phyloP scores from a whole-genome alignment of 257 asterid genomes.

The Marsdenia floribunda region DNA sequence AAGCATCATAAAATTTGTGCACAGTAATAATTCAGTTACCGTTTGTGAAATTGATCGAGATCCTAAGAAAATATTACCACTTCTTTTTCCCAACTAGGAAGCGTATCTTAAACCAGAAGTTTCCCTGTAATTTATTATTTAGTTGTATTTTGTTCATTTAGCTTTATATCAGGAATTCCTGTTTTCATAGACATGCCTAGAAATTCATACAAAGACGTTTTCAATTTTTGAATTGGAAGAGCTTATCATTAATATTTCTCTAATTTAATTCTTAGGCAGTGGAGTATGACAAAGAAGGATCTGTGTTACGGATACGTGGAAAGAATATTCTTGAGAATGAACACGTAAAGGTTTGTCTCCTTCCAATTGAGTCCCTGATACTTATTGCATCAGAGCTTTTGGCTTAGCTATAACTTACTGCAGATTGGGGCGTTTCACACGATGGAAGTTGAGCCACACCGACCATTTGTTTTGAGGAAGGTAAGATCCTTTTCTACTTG shows the following conservation, averaged over 20 bases:
- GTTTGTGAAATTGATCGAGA: neutral
- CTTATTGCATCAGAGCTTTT: conserved; percentile 15
- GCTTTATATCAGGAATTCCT: neutral
- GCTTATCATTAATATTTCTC: neutral
- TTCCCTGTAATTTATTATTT: neutral
- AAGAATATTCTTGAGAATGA: conserved; percentile 88
- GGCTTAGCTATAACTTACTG: conserved; percentile 18
- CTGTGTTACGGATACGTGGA: conserved; percentile 88
- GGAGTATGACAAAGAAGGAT: conserved; percentile 94
- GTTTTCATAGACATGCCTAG: neutral
- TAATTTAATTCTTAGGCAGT: conserved; percentile 35
- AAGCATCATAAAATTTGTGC: neutral
- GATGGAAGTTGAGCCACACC: conserved; percentile 80
- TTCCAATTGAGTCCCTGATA: conserved; percentile 15
- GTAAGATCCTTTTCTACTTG: conserved; percentile 23
- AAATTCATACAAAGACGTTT: neutral
- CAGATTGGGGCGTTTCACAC: conserved; percentile 99
- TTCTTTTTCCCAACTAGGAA: neutral
- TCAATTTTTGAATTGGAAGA: neutral
- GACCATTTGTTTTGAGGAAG: conserved; percentile 91
- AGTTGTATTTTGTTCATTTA: neutral
- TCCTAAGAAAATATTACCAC: neutral
- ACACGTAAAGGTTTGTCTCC: conserved; percentile 70
- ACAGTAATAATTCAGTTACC: neutral
- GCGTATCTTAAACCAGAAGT: neutral